Evolutionary conservation across 129 eudicot species (phyloP), one percentile per base, ranked within the genome.

Genomic region (Artemisia annua): DNA sequence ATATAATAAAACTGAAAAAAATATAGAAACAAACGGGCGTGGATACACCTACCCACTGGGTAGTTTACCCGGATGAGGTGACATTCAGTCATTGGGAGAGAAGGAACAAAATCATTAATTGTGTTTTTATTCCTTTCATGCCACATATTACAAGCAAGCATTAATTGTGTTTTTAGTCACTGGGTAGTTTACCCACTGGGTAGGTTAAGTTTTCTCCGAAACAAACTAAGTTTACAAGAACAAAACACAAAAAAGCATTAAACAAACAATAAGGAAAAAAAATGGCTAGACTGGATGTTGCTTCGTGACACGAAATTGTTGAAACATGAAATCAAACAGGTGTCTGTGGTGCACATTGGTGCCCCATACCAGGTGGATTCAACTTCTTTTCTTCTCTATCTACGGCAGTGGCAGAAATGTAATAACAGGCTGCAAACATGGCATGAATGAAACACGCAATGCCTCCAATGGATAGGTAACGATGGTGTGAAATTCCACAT

Each of bases 401-500:
- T 12, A 84, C 63, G 11, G 92, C 85, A 48, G 88, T 77, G 48
- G 96, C 91, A 32, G 96, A 85, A 17, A 87, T 73, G 57, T 85
- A 85, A 69, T 89, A 92, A 46, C 91, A 80, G 53, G 87, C 98
- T 0, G 86, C 77, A 68, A 91, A 91, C 48, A 91, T 69, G 7
- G 96, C 96, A 39, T 88, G 97, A 48, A 91, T 69, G 78, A 91
- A 84, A 63, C 97, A 88, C 56, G 86, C 69, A 11, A 91, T 67
- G 72, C 97, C 97, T 64, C 97, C 97, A 51, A 91, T 79, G 2
- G 90, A 85, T 19, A 91, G 71, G 44, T 76, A 69, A 24, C 81
- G 88, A 55, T 83, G 85, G 75, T 91, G 89, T 48, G 89, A 63
- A 53, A 85, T 56, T n/a, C 96, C 97, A 72, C 96, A 91, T 12